Evolutionary conservation across 441 rosid genomes (phyloP).

Genomic region (Brassica balearica): DNA sequence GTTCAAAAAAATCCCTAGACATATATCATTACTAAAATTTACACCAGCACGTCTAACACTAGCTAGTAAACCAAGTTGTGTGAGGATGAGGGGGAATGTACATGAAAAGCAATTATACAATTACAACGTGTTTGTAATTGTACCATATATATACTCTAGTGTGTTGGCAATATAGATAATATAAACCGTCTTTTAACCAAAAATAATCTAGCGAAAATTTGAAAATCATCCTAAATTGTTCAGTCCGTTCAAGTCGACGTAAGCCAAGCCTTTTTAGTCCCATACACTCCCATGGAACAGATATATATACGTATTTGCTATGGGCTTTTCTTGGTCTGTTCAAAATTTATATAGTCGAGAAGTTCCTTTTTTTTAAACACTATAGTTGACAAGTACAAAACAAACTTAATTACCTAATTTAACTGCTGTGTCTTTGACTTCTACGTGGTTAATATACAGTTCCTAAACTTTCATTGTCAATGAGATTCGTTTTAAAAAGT

Average conservation of each 20-base stretch:
- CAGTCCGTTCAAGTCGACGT: background rate
- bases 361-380: background rate
- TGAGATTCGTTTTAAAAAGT: slow-evolving; percentile 28
- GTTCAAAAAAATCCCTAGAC: no score
- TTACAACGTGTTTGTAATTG: background rate
- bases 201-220: background rate
- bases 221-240: slow-evolving; percentile 1
- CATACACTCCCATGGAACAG: background rate
- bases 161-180: background rate
- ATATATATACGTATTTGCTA: background rate
- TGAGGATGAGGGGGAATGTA: background rate
- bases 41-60: background rate
- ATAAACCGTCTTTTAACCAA: background rate
- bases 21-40: no score
- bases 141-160: background rate
- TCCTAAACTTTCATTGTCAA: slow-evolving; percentile 19
- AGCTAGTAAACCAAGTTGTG: background rate
- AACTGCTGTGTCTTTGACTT: background rate
- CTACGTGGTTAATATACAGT: slow-evolving; percentile 7
- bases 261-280: background rate
- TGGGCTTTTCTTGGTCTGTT: background rate
- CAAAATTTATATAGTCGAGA: background rate
- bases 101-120: background rate
- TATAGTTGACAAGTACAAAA: slow-evolving; percentile 21
- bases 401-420: slow-evolving; percentile 17